Conservation (phyloP, 805 yeast species). For the Candida qinlingensis region DNA sequence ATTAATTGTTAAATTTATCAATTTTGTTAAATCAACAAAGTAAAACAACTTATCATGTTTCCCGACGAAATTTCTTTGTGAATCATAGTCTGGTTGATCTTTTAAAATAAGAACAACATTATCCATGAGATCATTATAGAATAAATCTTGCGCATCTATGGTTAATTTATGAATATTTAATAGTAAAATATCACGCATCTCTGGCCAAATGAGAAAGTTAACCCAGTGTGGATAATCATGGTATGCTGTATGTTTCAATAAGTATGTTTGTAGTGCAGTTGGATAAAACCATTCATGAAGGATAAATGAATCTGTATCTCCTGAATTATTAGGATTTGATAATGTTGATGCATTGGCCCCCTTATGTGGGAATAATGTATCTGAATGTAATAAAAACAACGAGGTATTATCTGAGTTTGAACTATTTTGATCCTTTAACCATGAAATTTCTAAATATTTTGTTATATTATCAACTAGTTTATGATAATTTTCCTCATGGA, state of each 20-base stretch:
- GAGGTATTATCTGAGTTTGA: constrained; percentile 1
- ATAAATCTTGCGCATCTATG: not conserved
- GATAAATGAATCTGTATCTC: constrained; percentile 1
- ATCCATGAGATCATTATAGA: constrained; percentile 9
- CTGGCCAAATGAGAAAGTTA: constrained; percentile 14
- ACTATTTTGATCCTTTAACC: constrained; percentile 6
- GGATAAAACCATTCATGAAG: constrained; percentile 13
- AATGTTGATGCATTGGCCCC: not conserved
- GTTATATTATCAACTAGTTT: constrained; percentile 7
- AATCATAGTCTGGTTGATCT: not conserved
- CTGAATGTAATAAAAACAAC: constrained; percentile 5
- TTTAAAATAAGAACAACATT: constrained; percentile 7
- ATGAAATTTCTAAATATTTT: constrained; percentile 8
- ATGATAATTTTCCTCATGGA: constrained; percentile 1
- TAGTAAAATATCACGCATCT: constrained; percentile 8
- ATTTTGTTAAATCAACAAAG: constrained; percentile 5
- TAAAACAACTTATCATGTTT: constrained; percentile 5
- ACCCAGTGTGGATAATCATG: constrained; percentile 13
- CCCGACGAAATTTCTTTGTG: not conserved
- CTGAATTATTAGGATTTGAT: not conserved
- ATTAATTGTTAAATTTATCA: constrained; percentile 5
- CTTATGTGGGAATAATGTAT: constrained; percentile 3
- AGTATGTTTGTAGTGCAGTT: constrained; percentile 9
- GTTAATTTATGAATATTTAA: constrained; percentile 7
- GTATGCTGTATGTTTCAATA: constrained; percentile 3